Base-by-base conservation (phyloP, 805 yeast genomes). In the Ogataea angusta region DNA sequence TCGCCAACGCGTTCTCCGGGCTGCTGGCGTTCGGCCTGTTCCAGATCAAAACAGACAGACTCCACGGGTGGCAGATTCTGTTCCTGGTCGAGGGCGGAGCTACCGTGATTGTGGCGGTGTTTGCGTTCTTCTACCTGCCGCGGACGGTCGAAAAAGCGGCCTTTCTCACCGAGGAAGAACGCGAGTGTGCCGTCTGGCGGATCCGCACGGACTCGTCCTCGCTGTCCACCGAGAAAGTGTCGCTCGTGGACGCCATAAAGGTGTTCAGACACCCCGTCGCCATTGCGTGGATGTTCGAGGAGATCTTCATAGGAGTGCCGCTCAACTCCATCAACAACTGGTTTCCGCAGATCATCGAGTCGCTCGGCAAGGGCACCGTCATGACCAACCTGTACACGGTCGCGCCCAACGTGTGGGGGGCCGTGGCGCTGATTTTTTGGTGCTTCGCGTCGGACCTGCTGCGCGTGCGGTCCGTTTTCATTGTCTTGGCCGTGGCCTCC, bases 331-430 rank as follows among this genome's bases (percentile, higher is more conserved):
- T 70, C 42, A 68, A 68, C 43, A 69, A 67, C 51, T 70, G 74
- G 75, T 69, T 71, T 43, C 76, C 77, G 5, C 76, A 71, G 47
- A 67, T 67, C 44, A 57, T 67, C 40, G 56, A 53, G 15, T 56
- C 58, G 14, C 52, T 68, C 33, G 71, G 71, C 15, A 64, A 64
- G 35, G 64, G 69, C 3, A 57, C 69, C 2, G 70, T 66, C 17
- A 60, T 63, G 53, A 67, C 71, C 6, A 66, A 68, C 48, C 53
- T 68, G 34, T 65, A 58, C 49, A 63, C 77, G 7, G 75, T 72
- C 29, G 76, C 76, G 17, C 77, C 78, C 16, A 72, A 71, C 48
- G 53, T 52, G n/a, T 66, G 68, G 62, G 77, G 77, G 24, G 76
- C 78, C 2, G 54, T 69, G 10, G 59, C 67, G 6, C 59, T 72